Evolutionary conservation across 176 grass and related monocot genomes (phyloP).

Genomic region (Echinochloa phyllopogon): DNA sequence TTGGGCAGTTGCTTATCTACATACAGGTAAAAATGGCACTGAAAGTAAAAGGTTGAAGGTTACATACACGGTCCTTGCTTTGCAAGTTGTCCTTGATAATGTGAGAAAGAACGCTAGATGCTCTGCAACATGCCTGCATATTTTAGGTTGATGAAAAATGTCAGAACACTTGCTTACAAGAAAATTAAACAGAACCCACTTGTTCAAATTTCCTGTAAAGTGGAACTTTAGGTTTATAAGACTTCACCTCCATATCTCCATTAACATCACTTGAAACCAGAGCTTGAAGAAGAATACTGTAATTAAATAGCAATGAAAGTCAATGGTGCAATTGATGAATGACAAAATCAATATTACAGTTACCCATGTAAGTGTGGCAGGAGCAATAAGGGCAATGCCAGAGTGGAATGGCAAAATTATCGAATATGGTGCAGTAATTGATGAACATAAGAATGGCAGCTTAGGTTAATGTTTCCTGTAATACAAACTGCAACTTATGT

Average conservation of each 20-base stretch:
- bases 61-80: slow-evolving; percentile 91
- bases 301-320: slow-evolving; percentile 51
- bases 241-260: slow-evolving; percentile 85
- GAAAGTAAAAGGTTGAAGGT: slow-evolving; percentile 42
- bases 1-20: slow-evolving; percentile 23
- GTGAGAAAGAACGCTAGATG: slow-evolving; percentile 89
- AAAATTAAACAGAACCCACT: background rate
- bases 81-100: slow-evolving; percentile 92
- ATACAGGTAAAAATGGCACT: slow-evolving; percentile 30
- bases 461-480: background rate
- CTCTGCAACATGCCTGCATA: slow-evolving; percentile 86
- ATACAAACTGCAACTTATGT: slow-evolving; percentile 32
- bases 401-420: slow-evolving; percentile 25
- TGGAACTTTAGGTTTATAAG: slow-evolving; percentile 26
- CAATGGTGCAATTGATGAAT: slow-evolving; percentile 30
- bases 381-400: slow-evolving; percentile 13
- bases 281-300: slow-evolving; percentile 89
- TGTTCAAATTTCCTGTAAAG: slow-evolving; percentile 7
- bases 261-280: slow-evolving; percentile 76
- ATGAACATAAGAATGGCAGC: background rate
- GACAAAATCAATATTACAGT: slow-evolving; percentile 25
- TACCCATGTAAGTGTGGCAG: slow-evolving; percentile 18
- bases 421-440: background rate
- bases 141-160: slow-evolving; percentile 35
- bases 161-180: slow-evolving; percentile 38